phyloP scores from a whole-genome alignment of 805 yeast genomes.

The Pichia kluyveri region DNA sequence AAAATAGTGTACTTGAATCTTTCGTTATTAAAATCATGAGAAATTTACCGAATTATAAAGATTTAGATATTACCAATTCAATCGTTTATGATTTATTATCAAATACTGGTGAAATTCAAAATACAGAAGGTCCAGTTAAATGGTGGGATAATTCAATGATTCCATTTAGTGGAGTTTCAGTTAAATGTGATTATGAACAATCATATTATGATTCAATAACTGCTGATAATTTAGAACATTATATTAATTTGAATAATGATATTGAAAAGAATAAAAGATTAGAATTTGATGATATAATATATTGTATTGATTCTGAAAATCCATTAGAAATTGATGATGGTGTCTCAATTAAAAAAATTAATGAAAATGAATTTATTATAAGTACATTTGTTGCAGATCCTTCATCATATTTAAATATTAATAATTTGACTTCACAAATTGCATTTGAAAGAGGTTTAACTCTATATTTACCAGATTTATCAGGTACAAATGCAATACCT shows the following conservation, averaged over 20 bases:
- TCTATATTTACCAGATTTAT: constrained; percentile 50
- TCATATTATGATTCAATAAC: constrained; percentile 29
- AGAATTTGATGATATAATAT: constrained; percentile 44
- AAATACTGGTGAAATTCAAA: constrained; percentile 21
- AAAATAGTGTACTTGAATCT: constrained; percentile 40
- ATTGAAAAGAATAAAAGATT: constrained; percentile 20
- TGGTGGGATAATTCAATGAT: constrained; percentile 40
- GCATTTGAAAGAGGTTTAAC: constrained; percentile 61
- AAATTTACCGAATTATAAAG: constrained; percentile 21
- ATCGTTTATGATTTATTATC: constrained; percentile 43
- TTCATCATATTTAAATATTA: constrained; percentile 46
- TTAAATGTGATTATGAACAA: constrained; percentile 35
- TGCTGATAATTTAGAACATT: constrained; percentile 12
- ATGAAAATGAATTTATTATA: constrained; percentile 31
- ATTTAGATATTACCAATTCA: constrained; percentile 41
- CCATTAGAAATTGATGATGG: constrained; percentile 97
- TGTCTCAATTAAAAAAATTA: constrained; percentile 40
- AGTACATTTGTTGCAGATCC: constrained; percentile 87
- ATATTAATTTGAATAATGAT: constrained; percentile 14
- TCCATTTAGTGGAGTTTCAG: constrained; percentile 35
- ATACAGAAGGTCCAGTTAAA: constrained; percentile 38
- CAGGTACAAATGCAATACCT: constrained; percentile 36
- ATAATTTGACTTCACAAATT: constrained; percentile 32
- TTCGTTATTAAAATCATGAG: constrained; percentile 34
- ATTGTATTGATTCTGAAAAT: constrained; percentile 70